Conservation (phyloP, 2,329 filamentous ascomycete species). For the Venturia asperata region DNA sequence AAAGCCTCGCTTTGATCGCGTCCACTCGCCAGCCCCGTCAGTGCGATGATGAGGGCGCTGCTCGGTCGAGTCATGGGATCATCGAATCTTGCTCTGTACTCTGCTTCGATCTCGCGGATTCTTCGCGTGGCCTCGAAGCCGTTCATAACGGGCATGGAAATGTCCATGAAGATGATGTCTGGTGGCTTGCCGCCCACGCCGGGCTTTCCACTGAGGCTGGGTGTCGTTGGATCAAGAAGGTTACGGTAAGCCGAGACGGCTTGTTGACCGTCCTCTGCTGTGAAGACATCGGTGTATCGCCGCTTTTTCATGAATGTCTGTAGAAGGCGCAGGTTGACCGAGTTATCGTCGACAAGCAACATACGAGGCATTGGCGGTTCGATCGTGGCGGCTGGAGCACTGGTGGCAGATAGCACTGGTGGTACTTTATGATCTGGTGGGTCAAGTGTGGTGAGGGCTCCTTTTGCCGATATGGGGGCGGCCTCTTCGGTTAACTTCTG, state of each 20-base stretch:
- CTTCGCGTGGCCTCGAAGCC: constrained; percentile 39
- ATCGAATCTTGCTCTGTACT: background rate
- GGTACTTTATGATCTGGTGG: background rate
- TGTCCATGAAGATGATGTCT: constrained; percentile 39
- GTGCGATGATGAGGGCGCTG: constrained; percentile 27
- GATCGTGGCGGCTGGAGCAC: background rate
- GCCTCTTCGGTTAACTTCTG: background rate
- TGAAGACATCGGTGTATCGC: constrained; percentile 26
- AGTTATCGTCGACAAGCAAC: constrained; percentile 35
- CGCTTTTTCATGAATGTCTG: constrained; percentile 33
- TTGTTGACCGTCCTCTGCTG: constrained; percentile 33
- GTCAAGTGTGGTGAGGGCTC: background rate
- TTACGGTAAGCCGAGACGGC: constrained; percentile 26
- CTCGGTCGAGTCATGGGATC: constrained; percentile 14
- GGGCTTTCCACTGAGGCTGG: background rate
- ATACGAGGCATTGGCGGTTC: constrained; percentile 20
- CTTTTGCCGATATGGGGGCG: background rate
- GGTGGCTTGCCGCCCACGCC: constrained; percentile 12
- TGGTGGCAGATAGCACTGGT: background rate
- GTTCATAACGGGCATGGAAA: constrained; percentile 52
- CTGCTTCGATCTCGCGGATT: constrained; percentile 33
- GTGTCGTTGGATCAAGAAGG: background rate
- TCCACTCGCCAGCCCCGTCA: constrained; percentile 28
- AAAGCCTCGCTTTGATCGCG: constrained; percentile 28
- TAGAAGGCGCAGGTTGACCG: constrained; percentile 34